phyloP scores from a whole-genome alignment of 2,329 filamentous ascomycete genomes.

The Diaporthe helianthi region DNA sequence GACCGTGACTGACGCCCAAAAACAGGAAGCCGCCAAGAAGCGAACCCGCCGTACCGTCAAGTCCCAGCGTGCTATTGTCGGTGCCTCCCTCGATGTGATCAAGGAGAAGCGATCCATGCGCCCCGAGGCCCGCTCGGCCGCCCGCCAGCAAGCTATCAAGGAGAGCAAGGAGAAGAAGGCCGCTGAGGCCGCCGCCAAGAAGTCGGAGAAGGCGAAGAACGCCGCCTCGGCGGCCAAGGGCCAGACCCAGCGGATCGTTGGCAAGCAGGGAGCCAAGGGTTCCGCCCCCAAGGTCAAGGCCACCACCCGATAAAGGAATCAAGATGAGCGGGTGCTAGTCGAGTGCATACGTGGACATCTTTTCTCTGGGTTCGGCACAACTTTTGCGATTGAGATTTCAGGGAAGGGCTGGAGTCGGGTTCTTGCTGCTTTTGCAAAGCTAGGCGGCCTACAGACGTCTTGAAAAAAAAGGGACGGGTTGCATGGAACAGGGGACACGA shows the following conservation, averaged over 20 bases:
- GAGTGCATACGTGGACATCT: conserved; percentile 27
- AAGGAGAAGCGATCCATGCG: conserved; percentile 97
- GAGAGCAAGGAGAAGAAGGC: conserved; percentile 99
- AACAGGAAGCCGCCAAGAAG: conserved; percentile 99
- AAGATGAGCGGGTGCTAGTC: conserved; percentile 33
- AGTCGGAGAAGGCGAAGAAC: conserved; percentile 98
- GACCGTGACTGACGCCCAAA: conserved; percentile 47
- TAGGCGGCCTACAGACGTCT: conserved; percentile 34
- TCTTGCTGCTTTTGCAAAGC: conserved; percentile 36
- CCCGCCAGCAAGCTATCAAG: conserved; percentile 89
- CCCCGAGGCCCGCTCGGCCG: conserved; percentile 93
- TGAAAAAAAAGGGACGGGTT: conserved; percentile 37
- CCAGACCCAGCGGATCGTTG: conserved; percentile 79
- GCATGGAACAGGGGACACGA: conserved; percentile 41
- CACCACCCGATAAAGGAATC: conserved; percentile 76
- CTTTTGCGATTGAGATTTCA: conserved; percentile 33
- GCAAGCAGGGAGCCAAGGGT: conserved; percentile 98
- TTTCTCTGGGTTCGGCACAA: conserved; percentile 25
- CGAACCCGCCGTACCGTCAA: conserved; percentile 97
- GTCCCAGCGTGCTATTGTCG: conserved; percentile 97
- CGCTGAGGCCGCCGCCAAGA: conserved; percentile 88
- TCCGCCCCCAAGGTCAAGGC: conserved; percentile 83
- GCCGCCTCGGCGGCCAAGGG: conserved; percentile 78
- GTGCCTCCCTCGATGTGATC: conserved; percentile 99
- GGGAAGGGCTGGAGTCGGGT: conserved; percentile 36